A percentile compares a stretch with the other conserved stretches of the same genome.
These are phyloP conservation scores for Cyberlindnera euphorbiae DNA, from an alignment of 805 yeast species.

Conservation along the genomic window DNA sequence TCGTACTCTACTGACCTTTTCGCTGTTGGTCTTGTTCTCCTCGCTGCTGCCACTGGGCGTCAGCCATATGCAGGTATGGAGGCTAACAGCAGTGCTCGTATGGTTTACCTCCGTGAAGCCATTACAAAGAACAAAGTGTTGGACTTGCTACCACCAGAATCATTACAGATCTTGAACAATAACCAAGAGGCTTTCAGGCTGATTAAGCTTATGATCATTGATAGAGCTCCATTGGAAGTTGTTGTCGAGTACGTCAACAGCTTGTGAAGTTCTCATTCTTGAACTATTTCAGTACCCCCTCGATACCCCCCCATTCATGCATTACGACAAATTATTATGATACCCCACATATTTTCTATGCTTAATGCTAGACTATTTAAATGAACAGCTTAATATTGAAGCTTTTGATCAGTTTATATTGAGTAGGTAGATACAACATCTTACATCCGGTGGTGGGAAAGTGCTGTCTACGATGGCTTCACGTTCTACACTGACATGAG, in stretches of 20 bases:
- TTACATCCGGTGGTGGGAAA: no score
- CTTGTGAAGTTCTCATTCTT: no score
- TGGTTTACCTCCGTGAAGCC: slow-evolving; percentile 28
- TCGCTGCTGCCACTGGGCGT: slow-evolving; percentile 41
- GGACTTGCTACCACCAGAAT: slow-evolving; percentile 28
- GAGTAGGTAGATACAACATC: no score
- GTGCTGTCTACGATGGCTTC: no score
- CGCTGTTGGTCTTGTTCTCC: slow-evolving; percentile 41
- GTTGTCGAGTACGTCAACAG: slow-evolving; percentile 4
- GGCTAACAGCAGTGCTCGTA: not conserved
- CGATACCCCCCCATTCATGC: no score
- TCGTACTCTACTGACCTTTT: slow-evolving; percentile 38
- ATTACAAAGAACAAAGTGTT: slow-evolving; percentile 30
- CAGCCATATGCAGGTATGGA: slow-evolving; percentile 34
- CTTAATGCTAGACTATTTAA: no score
- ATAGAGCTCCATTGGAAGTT: slow-evolving; percentile 26
- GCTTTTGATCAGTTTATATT: no score
- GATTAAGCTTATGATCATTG: slow-evolving; percentile 27
- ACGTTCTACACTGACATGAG: no score
- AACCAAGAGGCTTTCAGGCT: slow-evolving; percentile 19
- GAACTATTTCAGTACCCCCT: no score
- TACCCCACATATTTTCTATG: no score
- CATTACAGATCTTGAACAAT: slow-evolving; percentile 19
- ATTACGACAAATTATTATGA: no score
- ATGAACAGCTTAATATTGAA: no score